A percentile compares a stretch with the other conserved stretches of the same genome.
phyloP scores from a whole-genome alignment of 306 rosid species.

The Acacia confusa region DNA sequence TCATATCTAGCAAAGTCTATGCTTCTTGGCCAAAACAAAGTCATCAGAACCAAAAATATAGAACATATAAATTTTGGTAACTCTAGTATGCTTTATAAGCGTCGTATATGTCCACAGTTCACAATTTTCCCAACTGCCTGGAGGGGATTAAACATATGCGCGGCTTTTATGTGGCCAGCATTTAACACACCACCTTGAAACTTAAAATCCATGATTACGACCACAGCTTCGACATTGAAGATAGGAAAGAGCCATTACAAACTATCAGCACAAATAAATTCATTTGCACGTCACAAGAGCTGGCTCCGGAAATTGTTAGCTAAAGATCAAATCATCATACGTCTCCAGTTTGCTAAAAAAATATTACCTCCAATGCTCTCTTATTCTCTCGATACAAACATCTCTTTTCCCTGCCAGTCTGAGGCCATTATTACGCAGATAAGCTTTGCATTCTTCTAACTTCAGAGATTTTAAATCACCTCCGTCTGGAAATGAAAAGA shows the following conservation, averaged over 20 bases:
- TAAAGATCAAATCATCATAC: neutral
- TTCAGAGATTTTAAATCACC: conserved; percentile 47
- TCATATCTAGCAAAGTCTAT: neutral
- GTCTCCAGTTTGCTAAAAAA: neutral
- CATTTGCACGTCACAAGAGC: neutral
- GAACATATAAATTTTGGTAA: neutral
- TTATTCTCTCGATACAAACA: conserved; percentile 58
- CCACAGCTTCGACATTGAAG: neutral
- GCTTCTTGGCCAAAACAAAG: conserved; percentile 3
- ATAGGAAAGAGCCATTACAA: neutral
- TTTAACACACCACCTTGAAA: neutral
- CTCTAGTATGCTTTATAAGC: conserved; percentile 17
- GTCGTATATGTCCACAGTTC: neutral
- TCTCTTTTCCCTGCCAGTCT: conserved; percentile 64
- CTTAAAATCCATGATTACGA: neutral
- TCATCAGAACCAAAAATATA: neutral
- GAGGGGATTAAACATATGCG: conserved; percentile 2
- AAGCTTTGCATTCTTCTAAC: conserved; percentile 66
- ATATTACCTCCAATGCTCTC: conserved; percentile 68
- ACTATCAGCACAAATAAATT: neutral
- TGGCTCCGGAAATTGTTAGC: neutral
- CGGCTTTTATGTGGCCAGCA: neutral
- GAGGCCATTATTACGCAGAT: conserved; percentile 60
- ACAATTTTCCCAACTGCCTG: neutral
- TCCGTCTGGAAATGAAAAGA: conserved; percentile 41